Evolutionary conservation across 176 grass and related monocot species (phyloP), one percentile per base, ranked within the genome.

Genomic region (Sorghum bicolor): DNA sequence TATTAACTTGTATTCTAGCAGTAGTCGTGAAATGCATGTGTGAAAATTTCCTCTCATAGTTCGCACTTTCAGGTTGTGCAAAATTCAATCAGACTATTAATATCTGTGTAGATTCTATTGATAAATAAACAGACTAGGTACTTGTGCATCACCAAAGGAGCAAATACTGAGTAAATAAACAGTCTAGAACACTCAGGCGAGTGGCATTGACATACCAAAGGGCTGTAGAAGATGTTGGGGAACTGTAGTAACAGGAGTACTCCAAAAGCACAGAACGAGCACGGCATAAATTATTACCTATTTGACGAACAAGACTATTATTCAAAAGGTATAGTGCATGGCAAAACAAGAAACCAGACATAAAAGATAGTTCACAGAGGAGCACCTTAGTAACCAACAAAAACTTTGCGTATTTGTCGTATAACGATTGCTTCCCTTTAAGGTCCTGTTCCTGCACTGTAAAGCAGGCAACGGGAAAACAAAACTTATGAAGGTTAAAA

Each of bases 161-260:
- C n/a, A 70, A 68, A 37, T 38, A 70, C 13, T 20, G 12, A 20
- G 72, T 5, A 16, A 16, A 57, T 26, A 68, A 58, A 47, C 37
- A 45, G 26, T 82, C 62, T 77, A 67, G 30, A 80, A 86, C 32
- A n/a, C 64, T 41, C 19, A 82, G 33, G 62, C 57, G 4, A 26
- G 83, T 70, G 39, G 17, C 75, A 75, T 67, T 17, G 17, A 90
- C 80, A 87, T 94, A 98, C 92, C 92, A 26, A 98, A 98, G n/a
- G 95, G 92, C 33, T 98, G 95, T 67, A 98, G 70, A 83, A 98
- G 91, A 89, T 96, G 83, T 58, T 92, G 52, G 34, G 96, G 96
- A 58, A 96, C 85, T 53, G 80, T 89, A 72, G 96, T 85, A 50
- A 99, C 85, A 80, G 91, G 96, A 75, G 69, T 47, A n/a, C 93